Conservation (phyloP, 495 filamentous ascomycete genomes). For the Podospora didyma region DNA sequence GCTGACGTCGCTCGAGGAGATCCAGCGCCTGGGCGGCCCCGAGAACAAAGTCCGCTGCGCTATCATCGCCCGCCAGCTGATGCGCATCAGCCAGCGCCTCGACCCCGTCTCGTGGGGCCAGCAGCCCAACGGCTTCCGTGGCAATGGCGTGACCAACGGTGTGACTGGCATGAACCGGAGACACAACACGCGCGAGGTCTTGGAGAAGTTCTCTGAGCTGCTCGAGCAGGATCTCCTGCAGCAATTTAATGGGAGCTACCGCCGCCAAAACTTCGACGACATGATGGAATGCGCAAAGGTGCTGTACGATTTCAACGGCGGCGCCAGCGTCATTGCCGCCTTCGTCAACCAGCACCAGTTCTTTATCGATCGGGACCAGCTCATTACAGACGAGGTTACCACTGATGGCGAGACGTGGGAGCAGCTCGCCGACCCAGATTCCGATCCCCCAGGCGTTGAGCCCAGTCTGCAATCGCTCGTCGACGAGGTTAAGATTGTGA, state of each 20-base stretch:
- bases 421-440: conserved; percentile 87
- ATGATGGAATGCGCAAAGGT: conserved; percentile 96
- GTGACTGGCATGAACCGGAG: conserved; percentile 35
- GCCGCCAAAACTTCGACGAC: conserved; percentile 87
- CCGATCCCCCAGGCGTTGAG: conserved; percentile 85
- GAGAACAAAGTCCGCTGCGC: conserved; percentile 88
- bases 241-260: conserved; percentile 95
- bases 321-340: conserved; percentile 84
- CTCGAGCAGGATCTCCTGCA: conserved; percentile 92
- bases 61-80: conserved; percentile 81
- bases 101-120: conserved; percentile 70
- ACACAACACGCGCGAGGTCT: conserved; percentile 77
- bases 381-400: conserved; percentile 86
- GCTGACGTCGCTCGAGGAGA: conserved; percentile 73
- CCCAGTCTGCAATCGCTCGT: conserved; percentile 85
- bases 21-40: conserved; percentile 69
- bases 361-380: conserved; percentile 89
- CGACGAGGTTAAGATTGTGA: conserved; percentile 91
- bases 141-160: conserved; percentile 54
- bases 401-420: conserved; percentile 84
- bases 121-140: conserved; percentile 47
- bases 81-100: conserved; percentile 80
- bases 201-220: conserved; percentile 95
- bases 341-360: conserved; percentile 99
- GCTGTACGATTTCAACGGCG: conserved; percentile 92